Evolutionary conservation across 768 basidiomycete species (phyloP).

Genomic region (Brasilioporus rufonigricans): DNA sequence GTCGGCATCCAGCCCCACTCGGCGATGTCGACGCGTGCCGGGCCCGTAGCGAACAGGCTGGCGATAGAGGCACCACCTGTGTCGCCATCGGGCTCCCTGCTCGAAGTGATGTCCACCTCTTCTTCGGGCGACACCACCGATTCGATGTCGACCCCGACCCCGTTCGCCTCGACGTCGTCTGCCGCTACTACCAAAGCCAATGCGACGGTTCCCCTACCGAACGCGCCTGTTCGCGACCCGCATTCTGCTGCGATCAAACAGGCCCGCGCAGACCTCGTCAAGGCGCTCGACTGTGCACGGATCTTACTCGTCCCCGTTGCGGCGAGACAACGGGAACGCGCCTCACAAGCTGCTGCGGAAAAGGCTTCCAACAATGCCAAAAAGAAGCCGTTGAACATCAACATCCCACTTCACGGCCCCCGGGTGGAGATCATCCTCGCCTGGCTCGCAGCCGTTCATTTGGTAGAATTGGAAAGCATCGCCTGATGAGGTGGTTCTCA

Average conservation of each 20-base stretch:
- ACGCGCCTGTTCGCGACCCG: slow-evolving; percentile 24
- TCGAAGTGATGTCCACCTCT: slow-evolving; percentile 24
- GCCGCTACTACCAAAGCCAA: slow-evolving; percentile 8
- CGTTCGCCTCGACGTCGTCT: slow-evolving; percentile 25
- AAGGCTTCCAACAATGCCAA: slow-evolving; percentile 37
- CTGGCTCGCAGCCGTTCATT: slow-evolving; percentile 79
- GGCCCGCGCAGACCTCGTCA: slow-evolving; percentile 41
- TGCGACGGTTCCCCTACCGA: slow-evolving; percentile 13
- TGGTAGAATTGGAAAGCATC: slow-evolving; percentile 62
- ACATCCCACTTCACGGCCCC: slow-evolving; percentile 82
- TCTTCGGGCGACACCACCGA: slow-evolving; percentile 23
- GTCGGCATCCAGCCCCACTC: slow-evolving; percentile 62
- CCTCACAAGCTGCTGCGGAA: slow-evolving; percentile 50
- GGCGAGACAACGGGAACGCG: slow-evolving; percentile 59
- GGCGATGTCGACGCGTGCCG: slow-evolving; percentile 30
- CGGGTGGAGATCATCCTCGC: slow-evolving; percentile 83
- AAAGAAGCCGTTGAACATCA: slow-evolving; percentile 67
- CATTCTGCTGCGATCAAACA: slow-evolving; percentile 15
- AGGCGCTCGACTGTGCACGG: slow-evolving; percentile 64
- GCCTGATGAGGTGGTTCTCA: slow-evolving; percentile 15
- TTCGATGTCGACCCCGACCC: not conserved
- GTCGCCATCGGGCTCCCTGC: slow-evolving; percentile 22
- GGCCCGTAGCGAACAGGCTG: slow-evolving; percentile 38
- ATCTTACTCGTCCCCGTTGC: slow-evolving; percentile 72
- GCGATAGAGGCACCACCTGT: slow-evolving; percentile 39